phyloP scores from a whole-genome alignment of 139 green algal genomes.

The Cymbomonas tetramitiformis region DNA sequence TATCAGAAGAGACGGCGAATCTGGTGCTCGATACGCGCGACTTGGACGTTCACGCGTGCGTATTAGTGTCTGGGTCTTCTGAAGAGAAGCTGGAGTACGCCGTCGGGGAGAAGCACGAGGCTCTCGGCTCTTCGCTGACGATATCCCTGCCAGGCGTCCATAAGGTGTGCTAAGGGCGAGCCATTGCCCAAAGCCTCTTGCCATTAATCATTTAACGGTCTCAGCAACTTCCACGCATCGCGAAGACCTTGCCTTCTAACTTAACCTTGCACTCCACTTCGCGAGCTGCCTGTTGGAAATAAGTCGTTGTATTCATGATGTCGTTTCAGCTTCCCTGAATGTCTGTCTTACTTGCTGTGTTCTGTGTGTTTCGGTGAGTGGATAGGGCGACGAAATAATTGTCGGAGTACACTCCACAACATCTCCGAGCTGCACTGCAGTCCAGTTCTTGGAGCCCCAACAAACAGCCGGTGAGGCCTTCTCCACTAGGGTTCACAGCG shows the following conservation, averaged over 20 bases:
- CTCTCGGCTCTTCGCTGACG: background rate
- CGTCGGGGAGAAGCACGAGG: background rate
- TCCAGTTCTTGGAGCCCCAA: conserved; percentile 61
- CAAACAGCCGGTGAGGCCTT: conserved; percentile 74
- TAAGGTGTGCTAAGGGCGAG: too few species aligned
- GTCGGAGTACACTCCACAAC: conserved; percentile 18
- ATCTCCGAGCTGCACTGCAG: conserved; percentile 35
- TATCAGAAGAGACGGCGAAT: background rate
- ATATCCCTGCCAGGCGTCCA: background rate
- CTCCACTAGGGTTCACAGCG: too few species aligned
- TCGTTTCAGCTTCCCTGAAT: too few species aligned
- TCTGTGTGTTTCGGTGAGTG: too few species aligned
- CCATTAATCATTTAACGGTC: too few species aligned
- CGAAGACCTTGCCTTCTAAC: background rate
- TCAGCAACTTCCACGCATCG: background rate
- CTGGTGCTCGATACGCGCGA: conserved; percentile 22
- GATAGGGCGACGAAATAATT: background rate
- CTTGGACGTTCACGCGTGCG: background rate
- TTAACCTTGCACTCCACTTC: too few species aligned
- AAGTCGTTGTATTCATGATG: too few species aligned
- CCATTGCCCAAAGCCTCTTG: too few species aligned
- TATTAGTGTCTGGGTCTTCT: background rate
- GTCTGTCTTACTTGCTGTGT: too few species aligned
- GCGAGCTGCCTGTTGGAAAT: too few species aligned
- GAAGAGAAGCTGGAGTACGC: background rate